Conservation (phyloP, 2,329 filamentous ascomycete species). For the Fusarium sp. region DNA sequence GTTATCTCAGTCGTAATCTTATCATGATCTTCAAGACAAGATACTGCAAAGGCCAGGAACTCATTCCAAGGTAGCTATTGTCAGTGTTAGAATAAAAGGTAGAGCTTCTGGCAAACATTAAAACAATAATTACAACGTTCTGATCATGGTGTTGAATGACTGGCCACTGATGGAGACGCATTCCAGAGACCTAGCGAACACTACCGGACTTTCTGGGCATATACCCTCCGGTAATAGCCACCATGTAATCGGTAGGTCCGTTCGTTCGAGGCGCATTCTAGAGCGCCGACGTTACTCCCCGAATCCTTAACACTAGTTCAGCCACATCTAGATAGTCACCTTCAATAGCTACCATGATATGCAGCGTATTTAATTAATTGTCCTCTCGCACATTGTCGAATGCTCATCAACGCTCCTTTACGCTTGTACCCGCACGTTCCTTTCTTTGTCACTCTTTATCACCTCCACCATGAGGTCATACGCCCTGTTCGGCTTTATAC, state of each 20-base stretch:
- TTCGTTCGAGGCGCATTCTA: background rate
- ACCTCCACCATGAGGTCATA: background rate
- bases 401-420: background rate
- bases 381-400: background rate
- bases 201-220: background rate
- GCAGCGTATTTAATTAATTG: background rate
- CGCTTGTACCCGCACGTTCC: background rate
- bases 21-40: background rate
- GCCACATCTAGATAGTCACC: background rate
- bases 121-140: too few species aligned
- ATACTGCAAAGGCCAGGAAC: background rate
- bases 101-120: too few species aligned
- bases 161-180: background rate
- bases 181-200: background rate
- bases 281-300: background rate
- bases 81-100: rapidly evolving
- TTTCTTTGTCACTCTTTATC: background rate
- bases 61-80: background rate
- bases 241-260: background rate
- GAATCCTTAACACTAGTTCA: too few species aligned
- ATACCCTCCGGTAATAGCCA: background rate
- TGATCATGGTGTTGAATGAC: background rate
- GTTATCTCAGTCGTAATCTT: background rate
- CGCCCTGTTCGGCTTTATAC: background rate
- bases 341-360: background rate